Conservation (phyloP, 306 rosid genomes). For the Citrullus amarus region DNA sequence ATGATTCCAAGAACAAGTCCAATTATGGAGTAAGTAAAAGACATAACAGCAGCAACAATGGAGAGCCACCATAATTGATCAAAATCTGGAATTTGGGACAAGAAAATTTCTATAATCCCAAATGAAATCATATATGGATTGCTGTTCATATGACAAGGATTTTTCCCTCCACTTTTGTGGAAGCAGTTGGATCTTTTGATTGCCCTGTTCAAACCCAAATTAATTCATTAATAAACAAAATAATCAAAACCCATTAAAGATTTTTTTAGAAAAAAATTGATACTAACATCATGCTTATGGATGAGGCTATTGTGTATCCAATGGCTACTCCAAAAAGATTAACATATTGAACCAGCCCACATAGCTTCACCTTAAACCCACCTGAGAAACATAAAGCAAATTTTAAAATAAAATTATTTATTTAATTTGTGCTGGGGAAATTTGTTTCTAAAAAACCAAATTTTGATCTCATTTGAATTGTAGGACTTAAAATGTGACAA, state of each 20-base stretch:
- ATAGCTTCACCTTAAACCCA: conserved; percentile 10
- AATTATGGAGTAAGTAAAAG: conserved; percentile 56
- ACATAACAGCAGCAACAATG: conserved; percentile 61
- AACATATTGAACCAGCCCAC: conserved; percentile 13
- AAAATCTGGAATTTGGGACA: conserved; percentile 72
- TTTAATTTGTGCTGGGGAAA: not conserved
- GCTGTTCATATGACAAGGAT: conserved; percentile 8
- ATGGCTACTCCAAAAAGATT: conserved; percentile 16
- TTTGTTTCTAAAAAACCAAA: not conserved
- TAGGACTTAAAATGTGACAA: no score
- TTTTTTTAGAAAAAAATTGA: not conserved
- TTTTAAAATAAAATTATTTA: not conserved
- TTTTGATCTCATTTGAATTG: no score
- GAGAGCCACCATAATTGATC: conserved; percentile 66
- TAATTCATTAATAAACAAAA: no score
- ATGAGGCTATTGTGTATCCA: conserved; percentile 15
- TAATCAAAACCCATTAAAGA: no score
- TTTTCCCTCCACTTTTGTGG: conserved; percentile 10
- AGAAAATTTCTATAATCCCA: conserved; percentile 42
- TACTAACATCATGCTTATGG: conserved; percentile 18
- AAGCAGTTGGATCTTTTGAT: conserved; percentile 14
- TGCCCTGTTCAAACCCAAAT: conserved; percentile 9
- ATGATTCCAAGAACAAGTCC: conserved; percentile 44
- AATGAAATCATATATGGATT: conserved; percentile 41
- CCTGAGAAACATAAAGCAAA: not conserved